These are phyloP conservation scores for Kluyveromyces nonfermentans DNA, from an alignment of 805 yeast genomes.

Conservation along the genomic window DNA sequence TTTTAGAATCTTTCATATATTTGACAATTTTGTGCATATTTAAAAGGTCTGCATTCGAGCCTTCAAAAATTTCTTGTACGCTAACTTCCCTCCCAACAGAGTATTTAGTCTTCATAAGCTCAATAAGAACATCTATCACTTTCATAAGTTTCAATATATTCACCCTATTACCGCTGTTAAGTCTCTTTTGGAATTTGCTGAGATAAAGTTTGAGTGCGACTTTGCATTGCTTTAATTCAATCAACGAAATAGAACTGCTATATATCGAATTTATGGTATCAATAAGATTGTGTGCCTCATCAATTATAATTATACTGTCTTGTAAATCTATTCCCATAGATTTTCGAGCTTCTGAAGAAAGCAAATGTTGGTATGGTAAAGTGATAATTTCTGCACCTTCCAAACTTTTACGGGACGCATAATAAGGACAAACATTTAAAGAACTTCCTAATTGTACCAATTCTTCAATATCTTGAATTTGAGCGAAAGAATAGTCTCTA, in stretches of 20 bases:
- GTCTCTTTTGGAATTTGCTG: conserved; percentile 48
- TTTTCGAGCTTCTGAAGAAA: conserved; percentile 52
- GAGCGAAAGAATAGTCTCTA: conserved; percentile 45
- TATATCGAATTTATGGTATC: conserved; percentile 66
- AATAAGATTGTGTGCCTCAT: conserved; percentile 85
- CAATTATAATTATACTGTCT: conserved; percentile 66
- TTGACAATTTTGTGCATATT: conserved; percentile 59
- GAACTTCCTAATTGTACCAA: conserved; percentile 49
- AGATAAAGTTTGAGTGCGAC: conserved; percentile 46
- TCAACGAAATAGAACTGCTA: conserved; percentile 46
- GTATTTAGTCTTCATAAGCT: conserved; percentile 34
- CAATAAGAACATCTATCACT: conserved; percentile 41
- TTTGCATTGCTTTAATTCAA: conserved; percentile 39
- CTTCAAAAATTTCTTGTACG: conserved; percentile 43
- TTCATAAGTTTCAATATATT: conserved; percentile 55
- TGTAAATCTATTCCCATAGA: conserved; percentile 49
- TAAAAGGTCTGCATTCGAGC: conserved; percentile 56
- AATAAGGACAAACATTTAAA: conserved; percentile 69
- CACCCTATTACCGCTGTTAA: conserved; percentile 65
- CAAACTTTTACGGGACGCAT: conserved; percentile 51
- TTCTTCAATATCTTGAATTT: conserved; percentile 73
- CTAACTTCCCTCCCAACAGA: conserved; percentile 46
- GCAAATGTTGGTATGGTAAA: conserved; percentile 72
- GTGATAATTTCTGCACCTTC: conserved; percentile 65
- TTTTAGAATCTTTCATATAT: conserved; percentile 58